These are phyloP conservation scores for Athelia sp. DNA, from an alignment of 1,284 basidiomycete species.

Conservation along the genomic window DNA sequence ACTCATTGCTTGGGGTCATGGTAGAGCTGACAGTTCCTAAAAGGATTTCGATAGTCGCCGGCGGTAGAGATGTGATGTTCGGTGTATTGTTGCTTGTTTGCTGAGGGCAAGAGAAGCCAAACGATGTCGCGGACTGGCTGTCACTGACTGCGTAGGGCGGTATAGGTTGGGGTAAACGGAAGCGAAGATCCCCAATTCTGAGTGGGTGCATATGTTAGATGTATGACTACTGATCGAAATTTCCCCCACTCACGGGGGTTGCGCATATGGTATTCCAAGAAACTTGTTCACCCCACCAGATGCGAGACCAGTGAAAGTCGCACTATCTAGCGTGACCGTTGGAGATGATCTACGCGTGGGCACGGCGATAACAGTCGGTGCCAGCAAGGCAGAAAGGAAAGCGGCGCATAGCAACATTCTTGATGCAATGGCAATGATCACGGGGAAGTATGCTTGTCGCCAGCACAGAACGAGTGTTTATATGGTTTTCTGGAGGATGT, in stretches of 20 bases:
- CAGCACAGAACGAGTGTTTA: no score
- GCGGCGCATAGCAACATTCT: neutral
- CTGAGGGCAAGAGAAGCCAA: conserved; percentile 46
- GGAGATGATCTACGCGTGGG: conserved; percentile 16
- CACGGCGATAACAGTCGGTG: conserved; percentile 1
- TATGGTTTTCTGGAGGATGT: no score
- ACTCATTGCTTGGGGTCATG: conserved; percentile 35
- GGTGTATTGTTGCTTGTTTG: conserved; percentile 29
- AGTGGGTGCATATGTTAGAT: neutral
- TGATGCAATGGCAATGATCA: neutral
- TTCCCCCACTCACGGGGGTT: conserved; percentile 28
- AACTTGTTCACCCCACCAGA: conserved; percentile 29
- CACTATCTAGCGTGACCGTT: conserved; percentile 33
- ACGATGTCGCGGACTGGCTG: conserved; percentile 28
- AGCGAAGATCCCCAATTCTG: conserved; percentile 42
- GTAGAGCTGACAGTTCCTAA: conserved; percentile 24
- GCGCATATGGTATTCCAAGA: conserved; percentile 50
- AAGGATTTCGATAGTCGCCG: conserved; percentile 29
- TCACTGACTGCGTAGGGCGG: conserved; percentile 34
- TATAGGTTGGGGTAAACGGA: conserved; percentile 40
- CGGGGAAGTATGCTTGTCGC: no score
- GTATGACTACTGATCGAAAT: neutral
- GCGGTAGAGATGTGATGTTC: conserved; percentile 19
- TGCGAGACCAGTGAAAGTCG: conserved; percentile 31
- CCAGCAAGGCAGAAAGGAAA: neutral